Conservation (phyloP, 768 basidiomycete species). For the Suillus tomentosus region DNA sequence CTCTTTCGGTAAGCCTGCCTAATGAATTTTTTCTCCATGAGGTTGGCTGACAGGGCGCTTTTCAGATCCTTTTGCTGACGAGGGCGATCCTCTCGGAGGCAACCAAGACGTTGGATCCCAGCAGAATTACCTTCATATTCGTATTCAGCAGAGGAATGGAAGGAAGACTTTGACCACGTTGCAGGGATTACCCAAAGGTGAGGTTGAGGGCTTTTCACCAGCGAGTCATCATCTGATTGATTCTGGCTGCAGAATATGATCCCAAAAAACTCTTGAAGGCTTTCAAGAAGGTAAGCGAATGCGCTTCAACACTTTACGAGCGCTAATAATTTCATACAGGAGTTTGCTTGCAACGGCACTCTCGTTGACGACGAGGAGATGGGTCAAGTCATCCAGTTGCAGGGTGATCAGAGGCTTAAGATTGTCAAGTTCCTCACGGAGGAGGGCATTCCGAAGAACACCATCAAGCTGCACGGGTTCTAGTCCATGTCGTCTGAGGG, state of each 20-base stretch:
- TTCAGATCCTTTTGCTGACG: constrained; percentile 94
- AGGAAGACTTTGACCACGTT: constrained; percentile 97
- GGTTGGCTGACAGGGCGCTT: constrained; percentile 20
- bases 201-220: constrained; percentile 29
- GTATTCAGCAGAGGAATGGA: constrained; percentile 99
- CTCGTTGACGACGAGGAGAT: constrained; percentile 94
- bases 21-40: constrained; percentile 3
- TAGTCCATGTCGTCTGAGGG: constrained; percentile 37
- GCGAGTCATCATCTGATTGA: constrained; percentile 19
- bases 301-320: background rate
- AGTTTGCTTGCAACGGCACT: constrained; percentile 98
- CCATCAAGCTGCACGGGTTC: constrained; percentile 90
- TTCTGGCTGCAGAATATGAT: constrained; percentile 76
- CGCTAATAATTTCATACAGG: constrained; percentile 45
- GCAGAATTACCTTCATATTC: constrained; percentile 88
- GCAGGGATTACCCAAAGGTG: constrained; percentile 91
- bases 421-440: constrained; percentile 86
- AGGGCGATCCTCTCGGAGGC: constrained; percentile 79
- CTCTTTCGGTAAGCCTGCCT: constrained; percentile 59
- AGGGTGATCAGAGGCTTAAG: constrained; percentile 95
- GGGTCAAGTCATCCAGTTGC: constrained; percentile 97
- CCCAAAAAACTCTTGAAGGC: constrained; percentile 97
- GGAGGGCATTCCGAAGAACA: constrained; percentile 74
- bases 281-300: constrained; percentile 84
- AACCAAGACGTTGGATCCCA: constrained; percentile 78